Evolutionary conservation across 495 filamentous ascomycete genomes (phyloP).

Genomic region (Lasiosphaeriaceae sp.): DNA sequence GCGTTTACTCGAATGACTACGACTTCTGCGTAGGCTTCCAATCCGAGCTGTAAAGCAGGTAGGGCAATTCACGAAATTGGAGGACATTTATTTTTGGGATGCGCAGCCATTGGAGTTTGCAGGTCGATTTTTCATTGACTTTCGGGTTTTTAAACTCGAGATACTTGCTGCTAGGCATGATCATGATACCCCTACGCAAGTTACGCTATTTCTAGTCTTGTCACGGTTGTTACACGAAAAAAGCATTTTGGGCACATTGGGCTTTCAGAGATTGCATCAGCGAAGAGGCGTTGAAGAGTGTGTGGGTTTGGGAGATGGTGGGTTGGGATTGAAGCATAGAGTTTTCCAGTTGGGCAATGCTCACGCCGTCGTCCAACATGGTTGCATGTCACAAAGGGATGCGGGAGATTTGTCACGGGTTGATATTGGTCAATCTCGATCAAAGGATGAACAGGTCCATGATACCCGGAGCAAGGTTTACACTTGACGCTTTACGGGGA

Average conservation of each 20-base stretch:
- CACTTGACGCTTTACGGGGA: too few relatives aligned
- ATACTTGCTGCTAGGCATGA: constrained; percentile 7
- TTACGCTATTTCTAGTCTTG: not conserved
- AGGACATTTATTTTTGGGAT: not conserved
- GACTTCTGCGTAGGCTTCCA: constrained; percentile 44
- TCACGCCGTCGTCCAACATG: too few relatives aligned
- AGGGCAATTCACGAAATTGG: too few relatives aligned
- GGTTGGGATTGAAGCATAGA: not conserved
- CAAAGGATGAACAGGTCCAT: too few relatives aligned
- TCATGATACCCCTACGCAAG: constrained; percentile 2
- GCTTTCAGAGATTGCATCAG: not conserved
- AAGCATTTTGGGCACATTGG: not conserved
- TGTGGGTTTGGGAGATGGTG: not conserved
- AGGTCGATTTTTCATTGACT: too few relatives aligned
- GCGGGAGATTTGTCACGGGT: too few relatives aligned
- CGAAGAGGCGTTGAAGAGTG: not conserved
- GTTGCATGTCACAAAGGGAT: too few relatives aligned
- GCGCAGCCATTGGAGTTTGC: too few relatives aligned
- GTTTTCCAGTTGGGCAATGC: too few relatives aligned
- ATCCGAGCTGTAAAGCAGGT: constrained; percentile 15
- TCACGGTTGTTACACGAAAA: not conserved
- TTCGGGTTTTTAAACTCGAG: not conserved
- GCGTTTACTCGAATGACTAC: constrained; percentile 7
- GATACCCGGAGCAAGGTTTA: too few relatives aligned
- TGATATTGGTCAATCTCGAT: too few relatives aligned